Evolutionary conservation across 768 basidiomycete species (phyloP).

Genomic region (Serendipita sp.): DNA sequence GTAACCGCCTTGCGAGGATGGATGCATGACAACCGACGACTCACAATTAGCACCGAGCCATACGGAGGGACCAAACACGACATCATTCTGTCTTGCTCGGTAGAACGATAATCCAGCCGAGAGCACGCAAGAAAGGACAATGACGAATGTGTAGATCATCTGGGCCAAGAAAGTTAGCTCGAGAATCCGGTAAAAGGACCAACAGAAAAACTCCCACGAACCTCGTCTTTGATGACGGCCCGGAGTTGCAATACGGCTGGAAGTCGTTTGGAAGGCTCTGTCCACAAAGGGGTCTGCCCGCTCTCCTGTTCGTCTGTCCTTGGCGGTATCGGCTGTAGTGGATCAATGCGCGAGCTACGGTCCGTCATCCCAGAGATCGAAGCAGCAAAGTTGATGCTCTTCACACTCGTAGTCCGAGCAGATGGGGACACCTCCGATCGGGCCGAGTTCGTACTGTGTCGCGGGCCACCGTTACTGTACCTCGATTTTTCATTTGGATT

Average conservation of each 20-base stretch:
- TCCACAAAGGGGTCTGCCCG: too few relatives aligned
- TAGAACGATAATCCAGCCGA: slow-evolving; percentile 4
- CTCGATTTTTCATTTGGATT: not conserved
- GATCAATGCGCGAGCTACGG: not conserved
- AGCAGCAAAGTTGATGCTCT: not conserved
- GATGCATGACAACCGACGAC: slow-evolving; percentile 13
- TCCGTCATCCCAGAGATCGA: not conserved
- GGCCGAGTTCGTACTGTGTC: slow-evolving; percentile 13
- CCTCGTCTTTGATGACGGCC: slow-evolving; percentile 47
- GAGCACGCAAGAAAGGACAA: slow-evolving; percentile 9
- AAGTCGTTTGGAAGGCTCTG: not conserved
- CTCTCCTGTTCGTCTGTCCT: not conserved
- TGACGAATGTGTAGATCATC: slow-evolving; percentile 9
- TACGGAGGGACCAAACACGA: slow-evolving; percentile 28
- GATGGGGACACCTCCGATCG: not conserved
- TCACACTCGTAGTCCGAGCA: not conserved
- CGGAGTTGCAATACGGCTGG: slow-evolving; percentile 22
- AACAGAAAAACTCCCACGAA: slow-evolving; percentile 17
- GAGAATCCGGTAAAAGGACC: not conserved
- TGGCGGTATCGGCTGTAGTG: not conserved
- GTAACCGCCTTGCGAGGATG: not conserved
- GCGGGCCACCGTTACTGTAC: not conserved
- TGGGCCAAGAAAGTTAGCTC: not conserved
- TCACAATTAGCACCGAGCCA: slow-evolving; percentile 44
- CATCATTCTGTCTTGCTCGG: slow-evolving; percentile 25